Evolutionary conservation across 202 grass and related monocot species (phyloP), one percentile per base, ranked within the genome.

Genomic region (Digitaria exilis): DNA sequence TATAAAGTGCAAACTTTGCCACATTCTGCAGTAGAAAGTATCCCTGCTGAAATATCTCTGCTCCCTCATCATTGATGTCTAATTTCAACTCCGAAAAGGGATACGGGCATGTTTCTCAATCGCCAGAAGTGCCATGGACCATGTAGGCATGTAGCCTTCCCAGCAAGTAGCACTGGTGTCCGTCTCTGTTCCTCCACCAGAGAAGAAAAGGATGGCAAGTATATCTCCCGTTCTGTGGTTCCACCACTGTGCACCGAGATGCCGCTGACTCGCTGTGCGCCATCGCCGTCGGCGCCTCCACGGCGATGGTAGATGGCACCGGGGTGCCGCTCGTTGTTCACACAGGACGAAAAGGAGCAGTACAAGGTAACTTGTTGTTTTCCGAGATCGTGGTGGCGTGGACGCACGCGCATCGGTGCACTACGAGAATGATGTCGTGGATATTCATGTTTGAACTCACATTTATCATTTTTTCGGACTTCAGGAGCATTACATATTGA

Each of bases 111-210:
- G 65, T 30, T 46, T 63, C 73, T 64, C 28, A 4, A 37, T 85
- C 71, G 77, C 72, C 29, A 12, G 71, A 89, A 89, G 82, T 85
- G 82, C 18, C 67, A 13, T 10, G 15, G 32, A 60, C 56, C 57
- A 60, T 60, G 57, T 28, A 60, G 57, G 37, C 80, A 79, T 41
- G 45, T 62, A 73, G 57, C 34, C 34, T n/a, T 6, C 15, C 45
- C 62, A 71, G 43, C 87, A 64, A 76, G 77, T 81, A 56, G 77
- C 77, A 39, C 4, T 29, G 56, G 64, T 81, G 87, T 22, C 32
- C 21, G 34, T 85, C 63, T 76, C 63, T 51, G 84, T 67, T 35
- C 17, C 44, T 41, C 13, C 6, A 43, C 34, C 52, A 69, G 62
- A n/a, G 18, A 48, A 18, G 37, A 80, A 19, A 39, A 50, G 42